Conservation (phyloP, 1,139 yeast genomes). For the Pichiaceae sp. region DNA sequence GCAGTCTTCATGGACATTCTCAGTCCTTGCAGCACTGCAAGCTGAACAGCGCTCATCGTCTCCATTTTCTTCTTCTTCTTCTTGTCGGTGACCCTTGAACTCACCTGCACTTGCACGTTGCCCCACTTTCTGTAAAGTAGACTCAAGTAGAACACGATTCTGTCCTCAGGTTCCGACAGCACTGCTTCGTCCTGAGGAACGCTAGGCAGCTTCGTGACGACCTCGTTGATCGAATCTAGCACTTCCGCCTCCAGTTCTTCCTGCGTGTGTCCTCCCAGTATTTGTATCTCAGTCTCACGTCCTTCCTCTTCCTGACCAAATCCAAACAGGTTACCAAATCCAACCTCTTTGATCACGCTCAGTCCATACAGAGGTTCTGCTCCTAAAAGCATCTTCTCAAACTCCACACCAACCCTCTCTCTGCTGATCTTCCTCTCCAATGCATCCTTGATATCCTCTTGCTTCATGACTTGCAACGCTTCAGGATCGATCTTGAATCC, state of each 20-base stretch:
- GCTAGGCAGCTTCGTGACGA: conserved; percentile 8
- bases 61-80: conserved; percentile 1
- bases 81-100: too few species aligned
- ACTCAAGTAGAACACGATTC: conserved; percentile 37
- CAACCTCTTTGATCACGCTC: conserved; percentile 44
- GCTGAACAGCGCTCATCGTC: conserved; percentile 18
- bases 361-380: conserved; percentile 59
- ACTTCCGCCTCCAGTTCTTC: conserved; percentile 7
- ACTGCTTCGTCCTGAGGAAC: conserved; percentile 1
- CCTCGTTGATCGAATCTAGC: conserved; percentile 9
- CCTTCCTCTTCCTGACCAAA: conserved; percentile 23
- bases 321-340: conserved; percentile 50
- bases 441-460: conserved; percentile 46
- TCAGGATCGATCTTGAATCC: conserved; percentile 54
- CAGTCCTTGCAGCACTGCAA: conserved; percentile 60
- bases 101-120: conserved; percentile 11
- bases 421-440: conserved; percentile 71
- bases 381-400: conserved; percentile 66
- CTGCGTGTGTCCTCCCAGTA: conserved; percentile 9
- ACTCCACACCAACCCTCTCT: conserved; percentile 85
- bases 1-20: conserved; percentile 55
- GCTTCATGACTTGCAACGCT: conserved; percentile 60
- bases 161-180: conserved; percentile 10
- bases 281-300: conserved; percentile 12
- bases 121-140: conserved; percentile 44